Base-by-base conservation (phyloP, 1,284 basidiomycete species). In the Ganoderma sp. region DNA sequence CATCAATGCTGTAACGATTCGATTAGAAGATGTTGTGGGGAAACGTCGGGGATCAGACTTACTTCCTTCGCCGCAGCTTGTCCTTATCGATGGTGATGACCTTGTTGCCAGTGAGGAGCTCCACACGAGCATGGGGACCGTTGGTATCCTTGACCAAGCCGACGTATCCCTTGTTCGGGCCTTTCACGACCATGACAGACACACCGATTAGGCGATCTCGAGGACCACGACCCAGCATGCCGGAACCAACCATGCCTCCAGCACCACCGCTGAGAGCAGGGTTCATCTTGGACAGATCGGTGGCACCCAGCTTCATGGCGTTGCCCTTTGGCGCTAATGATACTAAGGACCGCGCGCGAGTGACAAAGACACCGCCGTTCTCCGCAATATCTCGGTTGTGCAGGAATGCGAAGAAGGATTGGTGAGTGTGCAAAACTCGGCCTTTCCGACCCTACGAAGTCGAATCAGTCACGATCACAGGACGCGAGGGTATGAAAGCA, bases 71-170 rank as follows among this genome's bases (percentile, higher is more conserved):
- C 72, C 89, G 88, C 39, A 99, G 81, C 77, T 92, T 94, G 42
- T 88, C 87, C 75, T 96, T 92, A 61, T 92, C 91, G 69, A 99
- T 90, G 10, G 92, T 92, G 71, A 99, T 90, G 32, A 96, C 86
- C 81, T 96, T 97, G 80, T 96, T 96, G 64, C 92, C 91, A 1
- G 96, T 95, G 71, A 93, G 88, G 28, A 99, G 83, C 80, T 99
- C 98, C 15, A 99, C 96, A 63, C 98, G 88, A 0, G 93, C 95
- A 71, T 91, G 84, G 59, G 87, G 85, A 15, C 96, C 97, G 67
- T 96, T 97, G 15, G 96, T 95, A 77, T 99, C 98, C 80, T 97
- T 99, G 84, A 99, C 94, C 14, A 91, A 90, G 8, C 98, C 98
- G 62, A 92, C 85, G 74, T 97, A 92, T 10, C 96, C 95, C 81